phyloP scores from a whole-genome alignment of 2,329 filamentous ascomycete genomes.

The Fusarium albosuccineum region DNA sequence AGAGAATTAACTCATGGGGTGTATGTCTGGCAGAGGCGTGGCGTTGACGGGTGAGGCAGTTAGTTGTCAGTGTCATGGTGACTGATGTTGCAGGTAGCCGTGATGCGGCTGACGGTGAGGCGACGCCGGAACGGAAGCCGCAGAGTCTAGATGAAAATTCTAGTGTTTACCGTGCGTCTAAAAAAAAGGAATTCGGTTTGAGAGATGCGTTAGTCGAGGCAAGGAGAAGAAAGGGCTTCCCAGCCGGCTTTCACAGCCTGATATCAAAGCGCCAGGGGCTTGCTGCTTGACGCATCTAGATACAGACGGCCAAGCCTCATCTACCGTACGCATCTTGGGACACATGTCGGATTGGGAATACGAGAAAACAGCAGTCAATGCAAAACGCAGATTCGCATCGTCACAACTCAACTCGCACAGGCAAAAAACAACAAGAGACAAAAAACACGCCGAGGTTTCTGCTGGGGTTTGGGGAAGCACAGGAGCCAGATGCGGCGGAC shows the following conservation, averaged over 20 bases:
- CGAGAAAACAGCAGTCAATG: background rate
- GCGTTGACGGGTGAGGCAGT: background rate
- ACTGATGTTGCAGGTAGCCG: constrained; percentile 1
- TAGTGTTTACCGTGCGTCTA: background rate
- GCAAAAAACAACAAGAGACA: background rate
- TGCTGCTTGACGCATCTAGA: background rate
- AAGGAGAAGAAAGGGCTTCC: background rate
- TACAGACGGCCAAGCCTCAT: too few species aligned
- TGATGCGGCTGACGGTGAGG: background rate
- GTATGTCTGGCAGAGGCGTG: background rate
- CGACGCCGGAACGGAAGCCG: background rate
- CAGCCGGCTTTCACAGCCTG: background rate
- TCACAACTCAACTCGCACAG: constrained; percentile 10
- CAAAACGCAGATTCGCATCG: background rate
- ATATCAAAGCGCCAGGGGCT: background rate
- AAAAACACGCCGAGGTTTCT: background rate
- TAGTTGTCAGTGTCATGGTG: background rate
- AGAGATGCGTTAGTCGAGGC: background rate
- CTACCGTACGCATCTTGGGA: too few species aligned
- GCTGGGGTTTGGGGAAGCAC: constrained; percentile 7
- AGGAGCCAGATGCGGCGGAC: constrained; percentile 10
- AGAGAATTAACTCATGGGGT: background rate
- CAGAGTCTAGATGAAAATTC: background rate
- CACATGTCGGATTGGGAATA: background rate
- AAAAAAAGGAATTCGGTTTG: background rate